phyloP scores from a whole-genome alignment of 2,329 filamentous ascomycete species.

The Cytospora chrysosperma region DNA sequence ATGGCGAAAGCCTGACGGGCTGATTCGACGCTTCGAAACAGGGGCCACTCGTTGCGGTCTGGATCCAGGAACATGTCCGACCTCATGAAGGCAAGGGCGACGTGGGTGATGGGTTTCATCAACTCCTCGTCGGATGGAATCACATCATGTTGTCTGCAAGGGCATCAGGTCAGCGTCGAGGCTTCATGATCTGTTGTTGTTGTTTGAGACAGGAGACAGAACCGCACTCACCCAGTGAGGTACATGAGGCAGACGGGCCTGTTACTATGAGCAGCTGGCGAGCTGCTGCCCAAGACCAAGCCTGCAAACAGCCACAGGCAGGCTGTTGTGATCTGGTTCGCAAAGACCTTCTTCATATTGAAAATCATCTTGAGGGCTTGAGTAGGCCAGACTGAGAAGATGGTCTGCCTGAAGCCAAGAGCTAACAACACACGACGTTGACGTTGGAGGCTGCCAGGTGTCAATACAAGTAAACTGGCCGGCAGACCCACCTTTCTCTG shows the following conservation, averaged over 20 bases:
- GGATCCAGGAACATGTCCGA: conserved; percentile 51
- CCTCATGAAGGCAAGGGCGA: conserved; percentile 58
- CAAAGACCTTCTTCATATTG: neutral
- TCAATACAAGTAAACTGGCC: no score
- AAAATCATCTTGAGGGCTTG: neutral
- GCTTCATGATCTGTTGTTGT: neutral
- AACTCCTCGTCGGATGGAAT: conserved; percentile 40
- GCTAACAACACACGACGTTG: no score
- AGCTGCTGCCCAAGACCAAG: neutral
- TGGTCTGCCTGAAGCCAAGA: no score
- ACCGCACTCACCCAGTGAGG: conserved; percentile 45
- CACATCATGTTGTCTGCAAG: conserved; percentile 46
- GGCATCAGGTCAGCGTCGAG: neutral
- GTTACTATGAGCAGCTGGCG: neutral
- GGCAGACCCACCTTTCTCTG: no score
- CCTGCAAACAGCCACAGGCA: conserved; percentile 10
- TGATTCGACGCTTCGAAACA: conserved; percentile 52
- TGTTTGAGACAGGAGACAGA: neutral
- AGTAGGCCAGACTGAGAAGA: no score
- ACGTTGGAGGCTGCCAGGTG: no score
- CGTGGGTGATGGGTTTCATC: conserved; percentile 49
- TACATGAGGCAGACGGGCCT: conserved; percentile 44
- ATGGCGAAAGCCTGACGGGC: conserved; percentile 48
- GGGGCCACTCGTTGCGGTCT: conserved; percentile 42
- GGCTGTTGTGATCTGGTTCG: neutral